Percentiles rank a stretch among this genome's conserved stretches.
phyloP scores from a whole-genome alignment of 108 stramenopile species.

The Mediolabrus comicus region DNA sequence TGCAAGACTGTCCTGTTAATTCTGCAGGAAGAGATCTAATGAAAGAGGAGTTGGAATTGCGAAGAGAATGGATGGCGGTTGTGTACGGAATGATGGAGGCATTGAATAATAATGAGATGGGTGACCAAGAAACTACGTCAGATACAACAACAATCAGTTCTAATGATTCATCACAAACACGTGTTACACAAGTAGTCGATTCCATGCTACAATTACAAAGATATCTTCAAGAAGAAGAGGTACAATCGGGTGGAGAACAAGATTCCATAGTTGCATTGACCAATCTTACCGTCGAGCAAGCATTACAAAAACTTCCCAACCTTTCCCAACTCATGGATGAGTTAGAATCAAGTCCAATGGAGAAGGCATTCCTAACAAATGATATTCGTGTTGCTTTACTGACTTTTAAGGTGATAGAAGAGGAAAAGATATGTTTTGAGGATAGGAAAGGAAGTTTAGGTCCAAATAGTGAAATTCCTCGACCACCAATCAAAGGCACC shows the following conservation, averaged over 20 bases:
- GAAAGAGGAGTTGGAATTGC: slow-evolving; percentile 70
- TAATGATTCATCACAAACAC: neutral
- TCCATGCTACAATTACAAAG: slow-evolving; percentile 1
- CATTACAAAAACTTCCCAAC: slow-evolving; percentile 1
- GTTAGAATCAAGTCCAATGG: slow-evolving; percentile 41
- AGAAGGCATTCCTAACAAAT: slow-evolving; percentile 66
- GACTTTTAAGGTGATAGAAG: slow-evolving; percentile 60
- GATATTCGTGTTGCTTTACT: slow-evolving; percentile 63
- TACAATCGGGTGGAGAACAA: slow-evolving; percentile 25
- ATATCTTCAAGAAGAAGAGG: slow-evolving; percentile 6
- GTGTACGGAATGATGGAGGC: slow-evolving; percentile 63
- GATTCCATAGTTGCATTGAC: slow-evolving; percentile 11
- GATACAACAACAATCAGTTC: neutral
- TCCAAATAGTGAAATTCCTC: neutral
- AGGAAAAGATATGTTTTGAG: slow-evolving; percentile 37
- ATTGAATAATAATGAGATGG: neutral
- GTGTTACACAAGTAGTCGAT: slow-evolving; percentile 11
- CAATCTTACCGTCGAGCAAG: slow-evolving; percentile 33
- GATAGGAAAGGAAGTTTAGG: neutral
- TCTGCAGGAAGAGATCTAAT: slow-evolving; percentile 70
- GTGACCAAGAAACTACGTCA: neutral
- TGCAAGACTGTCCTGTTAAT: slow-evolving; percentile 46
- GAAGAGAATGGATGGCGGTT: slow-evolving; percentile 62
- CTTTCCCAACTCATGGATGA: slow-evolving; percentile 15
- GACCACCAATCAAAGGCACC: neutral